phyloP scores from a whole-genome alignment of 1,139 yeast genomes.

The Kodamaea anthophila region DNA sequence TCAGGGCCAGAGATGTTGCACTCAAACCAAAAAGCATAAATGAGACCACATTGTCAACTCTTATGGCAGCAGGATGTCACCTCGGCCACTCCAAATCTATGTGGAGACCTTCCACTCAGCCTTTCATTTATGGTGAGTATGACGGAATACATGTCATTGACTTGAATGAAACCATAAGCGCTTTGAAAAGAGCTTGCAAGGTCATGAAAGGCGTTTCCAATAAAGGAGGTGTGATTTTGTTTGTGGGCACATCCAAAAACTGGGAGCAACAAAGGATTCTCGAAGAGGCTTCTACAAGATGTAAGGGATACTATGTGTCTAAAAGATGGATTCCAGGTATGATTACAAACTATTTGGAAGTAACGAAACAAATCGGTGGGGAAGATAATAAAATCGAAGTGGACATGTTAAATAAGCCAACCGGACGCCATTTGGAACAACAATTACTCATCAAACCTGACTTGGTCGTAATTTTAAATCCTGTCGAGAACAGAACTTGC shows the following conservation, averaged over 20 bases:
- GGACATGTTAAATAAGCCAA: conserved; percentile 39
- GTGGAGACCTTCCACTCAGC: conserved; percentile 83
- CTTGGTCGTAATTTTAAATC: conserved; percentile 78
- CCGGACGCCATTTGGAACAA: conserved; percentile 49
- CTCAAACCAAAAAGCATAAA: conserved; percentile 50
- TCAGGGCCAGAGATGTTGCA: conserved; percentile 64
- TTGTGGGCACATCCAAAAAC: conserved; percentile 78
- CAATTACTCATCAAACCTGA: conserved; percentile 72
- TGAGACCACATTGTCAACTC: conserved; percentile 57
- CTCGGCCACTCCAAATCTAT: conserved; percentile 80
- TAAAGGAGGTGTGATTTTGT: conserved; percentile 79
- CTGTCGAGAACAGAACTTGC: conserved; percentile 79
- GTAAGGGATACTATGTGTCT: conserved; percentile 75
- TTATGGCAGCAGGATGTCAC: conserved; percentile 91
- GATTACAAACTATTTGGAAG: conserved; percentile 76
- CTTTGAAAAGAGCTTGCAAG: conserved; percentile 71
- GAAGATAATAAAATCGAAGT: conserved; percentile 41
- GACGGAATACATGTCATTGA: conserved; percentile 87
- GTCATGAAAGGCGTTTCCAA: conserved; percentile 77
- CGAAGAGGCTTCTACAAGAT: conserved; percentile 72
- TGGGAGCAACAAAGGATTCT: conserved; percentile 62
- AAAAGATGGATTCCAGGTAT: conserved; percentile 95
- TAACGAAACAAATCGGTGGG: conserved; percentile 68
- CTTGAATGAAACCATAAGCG: conserved; percentile 70
- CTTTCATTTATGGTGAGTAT: conserved; percentile 80